Evolutionary conservation across 768 basidiomycete species (phyloP).

Genomic region (Suillus brevipes): DNA sequence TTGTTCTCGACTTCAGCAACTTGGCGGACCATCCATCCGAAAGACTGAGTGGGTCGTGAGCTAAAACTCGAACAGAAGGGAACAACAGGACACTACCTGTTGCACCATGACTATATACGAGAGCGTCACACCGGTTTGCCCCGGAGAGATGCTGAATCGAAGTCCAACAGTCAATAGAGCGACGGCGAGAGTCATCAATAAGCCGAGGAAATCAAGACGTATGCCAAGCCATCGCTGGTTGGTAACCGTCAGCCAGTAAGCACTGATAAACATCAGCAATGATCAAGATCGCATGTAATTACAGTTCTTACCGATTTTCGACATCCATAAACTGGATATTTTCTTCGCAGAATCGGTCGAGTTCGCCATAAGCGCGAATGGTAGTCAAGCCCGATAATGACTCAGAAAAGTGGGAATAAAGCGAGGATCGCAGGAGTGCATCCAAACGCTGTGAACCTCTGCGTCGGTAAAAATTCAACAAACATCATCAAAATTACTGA

Average conservation of each 20-base stretch:
- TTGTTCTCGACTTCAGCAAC: conserved; percentile 88
- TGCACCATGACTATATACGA: conserved; percentile 82
- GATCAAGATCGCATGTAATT: conserved; percentile 22
- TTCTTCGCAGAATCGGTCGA: conserved; percentile 69
- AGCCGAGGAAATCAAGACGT: conserved; percentile 84
- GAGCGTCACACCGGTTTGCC: conserved; percentile 74
- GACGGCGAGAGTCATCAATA: conserved; percentile 70
- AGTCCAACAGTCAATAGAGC: conserved; percentile 76
- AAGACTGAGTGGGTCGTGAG: conserved; percentile 39
- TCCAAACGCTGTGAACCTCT: conserved; percentile 41
- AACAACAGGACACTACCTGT: conserved; percentile 45
- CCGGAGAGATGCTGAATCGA: conserved; percentile 72
- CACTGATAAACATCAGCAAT: conserved; percentile 37
- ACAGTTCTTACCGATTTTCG: conserved; percentile 65
- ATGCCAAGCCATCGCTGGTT: conserved; percentile 92
- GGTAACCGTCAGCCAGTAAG: conserved; percentile 83
- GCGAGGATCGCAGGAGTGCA: conserved; percentile 45
- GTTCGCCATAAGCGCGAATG: conserved; percentile 85
- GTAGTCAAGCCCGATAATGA: conserved; percentile 84
- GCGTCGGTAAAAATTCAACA: neutral
- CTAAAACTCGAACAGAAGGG: conserved; percentile 8
- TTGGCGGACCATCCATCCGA: conserved; percentile 77
- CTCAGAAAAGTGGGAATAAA: conserved; percentile 46
- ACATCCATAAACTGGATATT: conserved; percentile 77
- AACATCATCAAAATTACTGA: conserved; percentile 22